Evolutionary conservation across 2,329 filamentous ascomycete genomes (phyloP).

Genomic region (Aschersonia sp.): DNA sequence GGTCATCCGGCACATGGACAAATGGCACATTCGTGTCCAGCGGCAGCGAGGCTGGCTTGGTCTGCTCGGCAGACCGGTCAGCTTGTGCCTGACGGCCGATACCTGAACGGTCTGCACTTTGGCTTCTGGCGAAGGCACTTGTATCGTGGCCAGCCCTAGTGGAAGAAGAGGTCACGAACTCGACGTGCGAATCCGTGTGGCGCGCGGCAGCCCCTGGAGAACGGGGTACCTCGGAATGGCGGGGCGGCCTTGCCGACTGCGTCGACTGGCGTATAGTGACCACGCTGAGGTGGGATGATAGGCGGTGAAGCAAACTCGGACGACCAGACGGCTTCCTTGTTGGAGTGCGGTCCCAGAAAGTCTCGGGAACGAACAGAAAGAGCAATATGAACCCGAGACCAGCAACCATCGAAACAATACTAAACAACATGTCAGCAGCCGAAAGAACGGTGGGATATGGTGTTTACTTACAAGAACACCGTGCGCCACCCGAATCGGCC

Average conservation of each 20-base stretch:
- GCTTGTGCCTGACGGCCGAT: too few relatives aligned
- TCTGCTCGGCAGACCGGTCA: too few relatives aligned
- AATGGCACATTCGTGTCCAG: too few relatives aligned
- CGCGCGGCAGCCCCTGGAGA: slow-evolving; percentile 9
- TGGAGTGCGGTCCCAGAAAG: slow-evolving; percentile 85
- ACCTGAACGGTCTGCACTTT: too few relatives aligned
- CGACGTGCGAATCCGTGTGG: slow-evolving; percentile 16
- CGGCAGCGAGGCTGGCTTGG: too few relatives aligned
- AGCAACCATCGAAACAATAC: slow-evolving; percentile 72
- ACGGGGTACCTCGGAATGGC: slow-evolving; percentile 4
- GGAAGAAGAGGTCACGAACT: slow-evolving; percentile 11
- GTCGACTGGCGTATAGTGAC: slow-evolving; percentile 1
- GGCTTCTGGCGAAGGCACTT: too few relatives aligned
- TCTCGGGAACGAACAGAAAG: slow-evolving; percentile 87
- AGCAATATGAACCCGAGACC: slow-evolving; percentile 55
- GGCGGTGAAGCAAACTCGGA: slow-evolving; percentile 30
- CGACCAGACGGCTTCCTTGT: slow-evolving; percentile 22
- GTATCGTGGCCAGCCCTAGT: too few relatives aligned
- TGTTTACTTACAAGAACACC: slow-evolving; percentile 61
- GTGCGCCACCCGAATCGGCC: slow-evolving; percentile 69
- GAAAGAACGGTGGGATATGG: background rate
- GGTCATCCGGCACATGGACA: too few relatives aligned
- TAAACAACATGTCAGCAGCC: slow-evolving; percentile 13
- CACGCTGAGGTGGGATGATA: slow-evolving; percentile 26
- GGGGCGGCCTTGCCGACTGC: slow-evolving; percentile 1